phyloP scores from a whole-genome alignment of 768 basidiomycete genomes.

The Sistotremastrum suecicum region DNA sequence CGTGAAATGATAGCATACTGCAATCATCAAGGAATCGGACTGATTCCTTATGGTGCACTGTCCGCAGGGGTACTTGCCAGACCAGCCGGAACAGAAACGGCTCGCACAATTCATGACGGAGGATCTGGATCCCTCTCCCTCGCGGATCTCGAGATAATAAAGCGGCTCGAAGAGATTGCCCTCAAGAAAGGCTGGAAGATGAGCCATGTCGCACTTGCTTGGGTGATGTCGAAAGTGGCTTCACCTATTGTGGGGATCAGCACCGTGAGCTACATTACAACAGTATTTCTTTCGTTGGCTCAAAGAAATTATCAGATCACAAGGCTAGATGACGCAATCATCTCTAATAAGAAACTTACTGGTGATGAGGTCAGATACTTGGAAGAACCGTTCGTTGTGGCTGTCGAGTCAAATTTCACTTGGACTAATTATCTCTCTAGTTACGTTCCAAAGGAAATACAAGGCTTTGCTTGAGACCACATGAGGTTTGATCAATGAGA shows the following conservation, averaged over 20 bases:
- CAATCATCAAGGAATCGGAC: constrained; percentile 33
- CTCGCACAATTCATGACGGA: constrained; percentile 5
- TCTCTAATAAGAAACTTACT: too few relatives aligned
- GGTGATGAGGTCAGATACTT: too few relatives aligned
- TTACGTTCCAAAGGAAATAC: too few relatives aligned
- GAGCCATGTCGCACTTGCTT: constrained; percentile 32
- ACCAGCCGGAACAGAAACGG: constrained; percentile 17
- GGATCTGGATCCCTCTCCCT: constrained; percentile 12
- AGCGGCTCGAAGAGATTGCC: constrained; percentile 27
- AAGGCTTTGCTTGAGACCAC: too few relatives aligned
- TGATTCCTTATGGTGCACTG: constrained; percentile 39
- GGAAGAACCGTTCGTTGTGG: too few relatives aligned
- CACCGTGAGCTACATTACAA: constrained; percentile 10
- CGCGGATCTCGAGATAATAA: constrained; percentile 22
- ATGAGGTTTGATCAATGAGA: too few relatives aligned
- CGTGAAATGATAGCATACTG: constrained; percentile 33
- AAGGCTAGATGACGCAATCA: background rate
- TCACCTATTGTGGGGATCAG: constrained; percentile 31
- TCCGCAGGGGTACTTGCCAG: constrained; percentile 24
- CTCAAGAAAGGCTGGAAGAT: constrained; percentile 25
- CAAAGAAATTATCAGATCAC: background rate
- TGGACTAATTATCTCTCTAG: too few relatives aligned
- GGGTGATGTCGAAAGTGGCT: constrained; percentile 25
- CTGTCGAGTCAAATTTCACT: too few relatives aligned
- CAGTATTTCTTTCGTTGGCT: background rate